Conservation (phyloP, 441 rosid genomes). For the Codiaeum variegatum region DNA sequence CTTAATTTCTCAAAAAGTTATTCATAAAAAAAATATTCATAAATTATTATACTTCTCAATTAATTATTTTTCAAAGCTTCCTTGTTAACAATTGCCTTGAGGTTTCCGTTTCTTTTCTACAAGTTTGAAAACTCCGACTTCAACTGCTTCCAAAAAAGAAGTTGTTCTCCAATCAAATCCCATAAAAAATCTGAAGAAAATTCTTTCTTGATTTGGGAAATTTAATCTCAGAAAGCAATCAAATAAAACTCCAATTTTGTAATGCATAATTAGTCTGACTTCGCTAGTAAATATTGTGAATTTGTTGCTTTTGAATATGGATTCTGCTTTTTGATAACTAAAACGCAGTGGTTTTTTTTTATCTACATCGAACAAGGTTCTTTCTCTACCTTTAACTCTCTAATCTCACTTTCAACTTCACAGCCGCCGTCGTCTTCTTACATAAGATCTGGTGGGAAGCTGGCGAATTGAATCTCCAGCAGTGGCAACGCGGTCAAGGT, state of each 20-base stretch:
- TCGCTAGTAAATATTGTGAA: not conserved
- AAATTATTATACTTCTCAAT: not conserved
- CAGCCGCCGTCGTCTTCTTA: not conserved
- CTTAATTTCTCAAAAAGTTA: too few species aligned
- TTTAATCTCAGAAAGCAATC: not conserved
- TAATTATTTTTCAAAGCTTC: not conserved
- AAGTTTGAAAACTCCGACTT: not conserved
- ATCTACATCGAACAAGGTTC: not conserved
- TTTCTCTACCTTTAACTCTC: not conserved
- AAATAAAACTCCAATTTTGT: not conserved
- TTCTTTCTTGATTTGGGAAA: not conserved
- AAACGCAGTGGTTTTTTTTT: not conserved
- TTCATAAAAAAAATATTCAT: too few species aligned
- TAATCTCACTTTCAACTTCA: not conserved
- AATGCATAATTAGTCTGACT: not conserved
- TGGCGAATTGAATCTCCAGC: not conserved
- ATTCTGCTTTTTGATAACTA: conserved; percentile 5
- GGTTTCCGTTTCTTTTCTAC: not conserved
- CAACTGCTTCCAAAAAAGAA: not conserved
- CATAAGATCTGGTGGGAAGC: not conserved
- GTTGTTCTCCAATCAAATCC: not conserved
- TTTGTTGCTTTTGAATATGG: conserved; percentile 8
- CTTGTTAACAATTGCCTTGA: not conserved
- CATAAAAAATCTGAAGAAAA: not conserved
- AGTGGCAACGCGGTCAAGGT: conserved; percentile 3